These are phyloP conservation scores for Bolboschoenus planiculmis DNA, from an alignment of 176 grass and related monocot genomes.

Conservation along the genomic window DNA sequence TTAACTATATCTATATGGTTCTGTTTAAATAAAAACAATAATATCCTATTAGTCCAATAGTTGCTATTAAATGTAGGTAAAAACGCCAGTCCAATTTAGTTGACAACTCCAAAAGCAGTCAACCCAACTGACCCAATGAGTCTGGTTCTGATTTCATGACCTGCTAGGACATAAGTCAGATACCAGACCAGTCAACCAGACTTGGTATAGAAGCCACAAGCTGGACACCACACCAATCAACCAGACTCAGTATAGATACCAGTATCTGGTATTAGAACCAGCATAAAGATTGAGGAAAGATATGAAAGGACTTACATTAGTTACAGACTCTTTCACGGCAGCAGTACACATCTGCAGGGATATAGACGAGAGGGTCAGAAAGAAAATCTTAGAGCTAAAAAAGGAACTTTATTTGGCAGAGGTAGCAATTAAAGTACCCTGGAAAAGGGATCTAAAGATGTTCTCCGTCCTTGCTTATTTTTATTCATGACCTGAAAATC, in stretches of 20 bases:
- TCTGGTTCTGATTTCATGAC: neutral
- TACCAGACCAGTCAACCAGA: neutral
- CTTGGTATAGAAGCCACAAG: neutral
- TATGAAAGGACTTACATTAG: conserved; percentile 51
- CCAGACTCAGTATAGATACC: neutral
- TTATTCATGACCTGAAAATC: conserved; percentile 45
- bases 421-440: conserved; percentile 33
- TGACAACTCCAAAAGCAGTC: neutral
- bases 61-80: neutral
- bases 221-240: neutral
- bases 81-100: neutral
- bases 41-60: neutral
- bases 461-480: conserved; percentile 35
- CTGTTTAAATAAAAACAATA: neutral
- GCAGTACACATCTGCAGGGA: conserved; percentile 72
- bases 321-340: conserved; percentile 83
- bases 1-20: neutral
- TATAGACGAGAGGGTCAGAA: neutral
- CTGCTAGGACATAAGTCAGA: neutral
- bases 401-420: conserved; percentile 12
- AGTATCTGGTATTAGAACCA: neutral
- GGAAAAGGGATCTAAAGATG: conserved; percentile 42
- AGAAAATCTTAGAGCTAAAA: neutral
- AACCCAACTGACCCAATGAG: neutral
- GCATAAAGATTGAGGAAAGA: neutral